These are phyloP conservation scores for Gracilaria gracilis DNA, from an alignment of 23 red algal species.

Conservation along the genomic window DNA sequence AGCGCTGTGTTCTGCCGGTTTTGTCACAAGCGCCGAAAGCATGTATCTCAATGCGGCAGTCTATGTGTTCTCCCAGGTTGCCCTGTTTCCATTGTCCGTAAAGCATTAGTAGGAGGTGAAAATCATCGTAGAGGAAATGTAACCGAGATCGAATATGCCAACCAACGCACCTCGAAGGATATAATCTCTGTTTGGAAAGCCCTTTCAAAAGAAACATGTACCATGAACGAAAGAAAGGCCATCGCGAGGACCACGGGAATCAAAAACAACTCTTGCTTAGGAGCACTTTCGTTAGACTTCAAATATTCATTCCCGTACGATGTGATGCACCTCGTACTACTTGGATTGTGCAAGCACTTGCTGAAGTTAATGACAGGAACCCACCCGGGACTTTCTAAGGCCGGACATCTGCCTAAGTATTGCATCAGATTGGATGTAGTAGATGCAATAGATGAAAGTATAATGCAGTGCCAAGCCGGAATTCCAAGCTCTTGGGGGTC, in stretches of 20 bases:
- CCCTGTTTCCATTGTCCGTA: not conserved
- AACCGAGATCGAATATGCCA: not conserved
- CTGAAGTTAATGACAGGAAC: not conserved
- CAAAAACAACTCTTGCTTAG: not conserved
- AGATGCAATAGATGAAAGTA: not conserved
- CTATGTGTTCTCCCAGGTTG: not conserved
- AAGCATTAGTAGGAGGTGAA: not conserved
- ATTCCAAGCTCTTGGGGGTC: constrained; percentile 4
- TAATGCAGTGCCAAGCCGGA: not conserved
- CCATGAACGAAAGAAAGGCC: not conserved
- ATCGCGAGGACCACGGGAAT: not conserved
- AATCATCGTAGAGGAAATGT: not conserved
- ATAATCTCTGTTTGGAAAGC: not conserved
- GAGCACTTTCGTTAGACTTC: not conserved
- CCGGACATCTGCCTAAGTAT: too few species aligned
- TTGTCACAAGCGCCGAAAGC: not conserved
- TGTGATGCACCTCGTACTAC: not conserved
- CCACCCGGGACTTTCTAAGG: not conserved
- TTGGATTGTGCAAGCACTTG: not conserved
- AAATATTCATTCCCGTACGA: constrained; percentile 10
- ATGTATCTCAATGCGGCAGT: not conserved
- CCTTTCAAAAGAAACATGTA: not conserved
- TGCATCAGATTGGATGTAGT: not conserved
- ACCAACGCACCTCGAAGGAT: too few species aligned
- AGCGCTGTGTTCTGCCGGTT: not conserved